These are phyloP conservation scores for Candida pseudoviswanathii DNA, from an alignment of 1,139 yeast genomes.

Conservation along the genomic window DNA sequence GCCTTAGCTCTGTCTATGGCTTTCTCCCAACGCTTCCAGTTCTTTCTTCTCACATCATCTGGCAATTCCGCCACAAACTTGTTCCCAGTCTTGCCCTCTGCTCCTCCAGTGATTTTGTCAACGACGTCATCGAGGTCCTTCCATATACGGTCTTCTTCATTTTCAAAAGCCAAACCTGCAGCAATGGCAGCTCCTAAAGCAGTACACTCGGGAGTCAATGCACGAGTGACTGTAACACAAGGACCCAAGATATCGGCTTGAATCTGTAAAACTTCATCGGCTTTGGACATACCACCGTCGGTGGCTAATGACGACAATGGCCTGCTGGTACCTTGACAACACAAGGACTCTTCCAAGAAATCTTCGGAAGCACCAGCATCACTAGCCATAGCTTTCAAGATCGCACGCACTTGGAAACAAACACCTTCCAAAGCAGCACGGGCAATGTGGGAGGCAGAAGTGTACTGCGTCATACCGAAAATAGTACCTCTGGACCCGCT, in stretches of 20 bases:
- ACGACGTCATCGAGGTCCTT: conserved; percentile 66
- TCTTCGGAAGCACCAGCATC: conserved; percentile 68
- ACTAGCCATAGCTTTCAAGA: conserved; percentile 84
- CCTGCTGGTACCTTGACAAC: conserved; percentile 43
- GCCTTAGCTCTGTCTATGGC: conserved; percentile 78
- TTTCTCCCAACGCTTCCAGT: conserved; percentile 79
- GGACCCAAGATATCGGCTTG: conserved; percentile 90
- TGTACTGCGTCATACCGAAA: conserved; percentile 88
- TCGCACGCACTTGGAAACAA: conserved; percentile 91
- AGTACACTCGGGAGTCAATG: conserved; percentile 86
- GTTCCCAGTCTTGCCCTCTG: conserved; percentile 30
- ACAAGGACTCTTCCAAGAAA: conserved; percentile 45
- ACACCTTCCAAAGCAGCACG: conserved; percentile 96
- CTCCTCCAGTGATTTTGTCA: conserved; percentile 29
- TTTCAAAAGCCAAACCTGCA: conserved; percentile 74
- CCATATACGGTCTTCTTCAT: conserved; percentile 71
- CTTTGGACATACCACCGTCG: conserved; percentile 95
- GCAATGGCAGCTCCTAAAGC: conserved; percentile 97
- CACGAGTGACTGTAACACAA: conserved; percentile 80
- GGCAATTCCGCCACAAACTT: conserved; percentile 59
- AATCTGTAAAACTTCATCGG: conserved; percentile 90
- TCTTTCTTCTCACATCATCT: conserved; percentile 60
- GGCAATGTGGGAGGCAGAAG: conserved; percentile 84
- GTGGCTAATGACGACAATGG: conserved; percentile 68
- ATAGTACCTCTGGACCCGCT: conserved; percentile 91